Conservation (phyloP, 805 yeast genomes). For the Trichomonascus vanleenenianus region DNA sequence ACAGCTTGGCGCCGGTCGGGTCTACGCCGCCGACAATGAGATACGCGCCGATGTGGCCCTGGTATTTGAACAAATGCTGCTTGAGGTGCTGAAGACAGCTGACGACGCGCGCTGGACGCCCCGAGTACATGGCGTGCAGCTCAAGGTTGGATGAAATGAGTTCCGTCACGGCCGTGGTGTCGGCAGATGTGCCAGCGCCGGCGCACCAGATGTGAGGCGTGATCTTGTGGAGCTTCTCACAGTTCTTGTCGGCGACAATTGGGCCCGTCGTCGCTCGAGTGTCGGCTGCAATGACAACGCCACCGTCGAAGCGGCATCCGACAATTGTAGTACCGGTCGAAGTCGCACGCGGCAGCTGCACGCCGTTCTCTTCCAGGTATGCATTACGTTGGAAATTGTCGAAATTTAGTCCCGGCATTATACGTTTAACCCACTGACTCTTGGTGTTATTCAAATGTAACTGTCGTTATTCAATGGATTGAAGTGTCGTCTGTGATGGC, state of each 20-base stretch:
- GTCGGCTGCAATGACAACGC: conserved; percentile 97
- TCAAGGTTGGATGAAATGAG: conserved; percentile 86
- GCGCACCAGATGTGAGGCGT: conserved; percentile 98
- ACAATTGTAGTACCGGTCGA: conserved; percentile 99
- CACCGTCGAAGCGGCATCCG: conserved; percentile 86
- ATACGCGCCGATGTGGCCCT: conserved; percentile 96
- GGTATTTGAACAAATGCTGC: conserved; percentile 93
- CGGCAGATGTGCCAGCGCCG: conserved; percentile 99
- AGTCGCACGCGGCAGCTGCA: conserved; percentile 77
- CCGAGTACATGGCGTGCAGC: conserved; percentile 75
- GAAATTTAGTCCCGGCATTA: conserved; percentile 91
- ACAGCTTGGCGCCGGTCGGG: conserved; percentile 90
- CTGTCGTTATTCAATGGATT: too few relatives aligned
- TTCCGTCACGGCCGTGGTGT: conserved; percentile 96
- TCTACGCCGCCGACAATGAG: conserved; percentile 97
- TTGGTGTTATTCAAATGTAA: too few relatives aligned
- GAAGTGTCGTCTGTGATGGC: not conserved
- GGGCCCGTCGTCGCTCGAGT: conserved; percentile 96
- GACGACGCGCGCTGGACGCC: conserved; percentile 86
- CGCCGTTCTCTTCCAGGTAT: conserved; percentile 62
- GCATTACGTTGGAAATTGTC: conserved; percentile 90
- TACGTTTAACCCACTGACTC: too few relatives aligned
- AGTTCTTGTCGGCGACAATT: conserved; percentile 96
- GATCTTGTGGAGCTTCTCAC: conserved; percentile 87
- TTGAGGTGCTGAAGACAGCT: conserved; percentile 88